Evolutionary conservation across 2,329 filamentous ascomycete genomes (phyloP).

Genomic region (Gremmenia infestans): DNA sequence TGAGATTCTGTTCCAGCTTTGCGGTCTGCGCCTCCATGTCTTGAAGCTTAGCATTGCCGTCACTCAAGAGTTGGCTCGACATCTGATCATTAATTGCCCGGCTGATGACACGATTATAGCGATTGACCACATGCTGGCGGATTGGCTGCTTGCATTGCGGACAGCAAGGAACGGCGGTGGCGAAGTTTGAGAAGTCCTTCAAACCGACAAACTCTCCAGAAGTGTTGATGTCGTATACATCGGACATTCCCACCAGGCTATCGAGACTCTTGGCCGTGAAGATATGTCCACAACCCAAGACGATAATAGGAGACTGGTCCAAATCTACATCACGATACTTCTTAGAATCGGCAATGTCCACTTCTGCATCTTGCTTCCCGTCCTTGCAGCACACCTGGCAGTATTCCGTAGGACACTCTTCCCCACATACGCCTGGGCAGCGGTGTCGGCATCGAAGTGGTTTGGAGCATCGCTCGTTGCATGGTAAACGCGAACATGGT

Average conservation of each 20-base stretch:
- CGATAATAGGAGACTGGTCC: slow-evolving; percentile 54
- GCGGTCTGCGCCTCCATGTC: neutral
- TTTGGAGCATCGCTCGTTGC: slow-evolving; percentile 12
- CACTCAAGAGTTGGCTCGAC: neutral
- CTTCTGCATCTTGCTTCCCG: slow-evolving; percentile 35
- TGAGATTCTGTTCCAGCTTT: neutral
- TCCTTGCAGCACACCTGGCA: slow-evolving; percentile 38
- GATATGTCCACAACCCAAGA: slow-evolving; percentile 59
- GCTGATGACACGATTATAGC: neutral
- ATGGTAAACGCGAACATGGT: slow-evolving; percentile 17
- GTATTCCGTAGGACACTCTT: slow-evolving; percentile 11
- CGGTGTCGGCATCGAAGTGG: slow-evolving; percentile 15
- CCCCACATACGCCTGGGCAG: slow-evolving; percentile 19
- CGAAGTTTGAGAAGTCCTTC: neutral
- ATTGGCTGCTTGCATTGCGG: neutral
- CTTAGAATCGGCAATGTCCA: slow-evolving; percentile 51
- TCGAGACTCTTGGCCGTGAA: slow-evolving; percentile 56
- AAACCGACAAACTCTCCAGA: neutral
- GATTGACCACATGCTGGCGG: neutral
- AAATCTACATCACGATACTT: slow-evolving; percentile 54
- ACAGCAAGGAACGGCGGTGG: neutral
- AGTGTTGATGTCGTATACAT: slow-evolving; percentile 18
- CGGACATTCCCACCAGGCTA: slow-evolving; percentile 47
- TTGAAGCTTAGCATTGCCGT: neutral
- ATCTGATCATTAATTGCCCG: neutral